Evolutionary conservation across 2,329 filamentous ascomycete genomes (phyloP), one percentile per base, ranked within the genome.

Genomic region (Colletotrichum liriopes): DNA sequence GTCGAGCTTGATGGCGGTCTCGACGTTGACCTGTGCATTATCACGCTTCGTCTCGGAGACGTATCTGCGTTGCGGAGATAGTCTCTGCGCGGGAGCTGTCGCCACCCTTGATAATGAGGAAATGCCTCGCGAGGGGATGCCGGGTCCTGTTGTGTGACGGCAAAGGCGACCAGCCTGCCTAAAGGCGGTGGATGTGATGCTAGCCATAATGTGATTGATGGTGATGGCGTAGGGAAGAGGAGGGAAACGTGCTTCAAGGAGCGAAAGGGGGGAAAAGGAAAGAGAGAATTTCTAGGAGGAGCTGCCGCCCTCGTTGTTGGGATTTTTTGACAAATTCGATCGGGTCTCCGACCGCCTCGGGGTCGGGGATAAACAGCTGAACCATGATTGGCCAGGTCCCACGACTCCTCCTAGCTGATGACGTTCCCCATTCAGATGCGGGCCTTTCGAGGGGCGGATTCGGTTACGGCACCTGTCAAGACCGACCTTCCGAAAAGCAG

Each of bases 1-100:
- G 76, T 98, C 94, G 73, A 95, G 87, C 81, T 93, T 93, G 83
- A 98, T 95, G 72, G 94, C 92, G 14, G 93, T 93, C 78, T 98
- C 94, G 70, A 94, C 85, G 77, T 90, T 92, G 78, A 98, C 93
- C 80, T 95, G 94, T 62, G 94, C 94, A 82, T 91, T 89, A 77
- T 94, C 91, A 75, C 91, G 88, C 86, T 93, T 94, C 73, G 93
- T 93, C 85, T 95, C 93, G 37, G 94, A 93, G 74, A 98, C 95
- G 88, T 98, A 98, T 77, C 86, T 88, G 80, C 94, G 90, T 77
- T 86, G 84, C 63, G 73, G 73, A 52, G 68, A 65, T 51, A 77
- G 71, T 67, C 77, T 79, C 49, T 77, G 73, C 14, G 76, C 70
- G 18, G 79, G 71, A 47, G 77, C 75, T 35, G 77, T 76, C 66